Base-by-base conservation (phyloP, 345 rosid species). In the Gossypium raimondii region DNA sequence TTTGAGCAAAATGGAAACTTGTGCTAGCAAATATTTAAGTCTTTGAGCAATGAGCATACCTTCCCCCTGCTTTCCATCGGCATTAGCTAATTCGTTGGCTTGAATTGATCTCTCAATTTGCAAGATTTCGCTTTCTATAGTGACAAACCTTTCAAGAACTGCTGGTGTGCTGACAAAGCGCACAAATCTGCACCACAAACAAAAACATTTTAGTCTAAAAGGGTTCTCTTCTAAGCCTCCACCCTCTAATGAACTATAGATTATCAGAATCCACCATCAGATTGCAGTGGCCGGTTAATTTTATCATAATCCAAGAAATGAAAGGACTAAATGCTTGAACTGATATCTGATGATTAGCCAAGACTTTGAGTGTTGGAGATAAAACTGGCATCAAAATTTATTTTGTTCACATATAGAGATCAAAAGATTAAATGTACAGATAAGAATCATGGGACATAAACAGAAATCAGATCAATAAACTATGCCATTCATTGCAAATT, bases 111-210 rank as follows among this genome's bases (percentile, higher is more conserved):
- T 74, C 84, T 91, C 90, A 52, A 91, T 90, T 80, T 93, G 92
- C 81, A 75, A 76, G 65, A 93, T 93, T 86, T 93, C 97, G 44
- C 77, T 87, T 82, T 93, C 98, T 38, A 93, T 45, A 47, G 67
- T 75, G 59, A 87, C 91, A 71, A 93, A 91, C 77, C 98, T 84
- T 85, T 91, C 98, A n/a, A 93, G 92, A 66, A 91, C 88, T 20
- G 92, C 95, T 13, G 98, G 98, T 38, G 97, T 89, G 76, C 88
- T 86, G 69, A 91, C 97, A 41, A 93, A 93, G 45, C 91, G 85
- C 68, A 93, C 95, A 85, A 93, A 93, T 84, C 95, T 93, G 86
- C 45, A 25, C 74, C 47, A 22, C 4, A 24, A 53, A 41, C n/a
- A 47, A 69, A 67, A 38, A 6, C 51, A 29, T 8, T 9, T 13